Percentiles rank a stretch among this genome's conserved stretches.
phyloP scores from a whole-genome alignment of 2,329 filamentous ascomycete species.

The Botrytis cinerea region DNA sequence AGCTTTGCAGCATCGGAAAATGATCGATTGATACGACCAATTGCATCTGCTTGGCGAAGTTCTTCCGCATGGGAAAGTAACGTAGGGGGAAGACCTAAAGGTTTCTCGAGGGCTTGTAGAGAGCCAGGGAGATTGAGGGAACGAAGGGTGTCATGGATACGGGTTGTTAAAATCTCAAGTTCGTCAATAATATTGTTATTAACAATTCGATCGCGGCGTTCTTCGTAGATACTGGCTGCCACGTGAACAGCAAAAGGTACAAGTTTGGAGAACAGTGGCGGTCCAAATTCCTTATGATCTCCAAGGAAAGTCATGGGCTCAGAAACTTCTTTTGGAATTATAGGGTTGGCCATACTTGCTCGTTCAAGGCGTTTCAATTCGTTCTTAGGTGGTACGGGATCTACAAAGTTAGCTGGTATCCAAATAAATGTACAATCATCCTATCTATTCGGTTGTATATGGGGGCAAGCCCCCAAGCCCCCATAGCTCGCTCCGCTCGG shows the following conservation, averaged over 20 bases:
- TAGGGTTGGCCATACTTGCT: conserved; percentile 82
- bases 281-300: conserved; percentile 77
- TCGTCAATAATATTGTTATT: conserved; percentile 85
- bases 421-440: not conserved
- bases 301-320: conserved; percentile 80
- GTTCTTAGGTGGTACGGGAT: conserved; percentile 81
- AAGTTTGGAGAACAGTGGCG: conserved; percentile 83
- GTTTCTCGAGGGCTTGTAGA: conserved; percentile 91
- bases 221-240: conserved; percentile 92
- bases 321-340: conserved; percentile 77
- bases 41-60: conserved; percentile 84
- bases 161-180: conserved; percentile 76
- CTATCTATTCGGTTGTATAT: not conserved
- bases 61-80: conserved; percentile 91
- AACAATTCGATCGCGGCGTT: conserved; percentile 84
- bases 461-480: not conserved
- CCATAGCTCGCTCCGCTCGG: not conserved
- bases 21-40: conserved; percentile 73
- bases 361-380: conserved; percentile 84
- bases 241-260: conserved; percentile 96
- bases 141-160: conserved; percentile 75
- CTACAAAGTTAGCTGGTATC: conserved; percentile 45
- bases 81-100: conserved; percentile 81
- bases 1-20: conserved; percentile 90
- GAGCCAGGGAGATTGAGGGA: conserved; percentile 89